Evolutionary conservation across 345 rosid genomes (phyloP).

Genomic region (Eucalyptus melliodora): DNA sequence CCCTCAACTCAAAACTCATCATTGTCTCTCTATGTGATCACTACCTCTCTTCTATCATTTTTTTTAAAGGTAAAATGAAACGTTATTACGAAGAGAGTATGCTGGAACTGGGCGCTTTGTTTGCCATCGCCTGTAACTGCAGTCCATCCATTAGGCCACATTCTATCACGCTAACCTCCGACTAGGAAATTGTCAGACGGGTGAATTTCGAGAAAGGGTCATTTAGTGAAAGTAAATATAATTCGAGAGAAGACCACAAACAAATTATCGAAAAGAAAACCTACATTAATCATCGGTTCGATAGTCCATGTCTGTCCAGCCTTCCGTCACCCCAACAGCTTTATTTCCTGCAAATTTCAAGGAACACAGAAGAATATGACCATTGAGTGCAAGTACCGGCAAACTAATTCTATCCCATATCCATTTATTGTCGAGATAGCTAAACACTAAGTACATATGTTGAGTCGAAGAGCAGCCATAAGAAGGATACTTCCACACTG

Average conservation of each 20-base stretch:
- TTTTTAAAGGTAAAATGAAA: not conserved
- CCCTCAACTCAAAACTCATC: not conserved
- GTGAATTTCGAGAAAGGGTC: not conserved
- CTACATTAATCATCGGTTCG: constrained; percentile 97
- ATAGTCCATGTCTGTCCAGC: constrained; percentile 95
- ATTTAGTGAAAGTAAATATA: not conserved
- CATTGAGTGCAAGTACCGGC: not conserved
- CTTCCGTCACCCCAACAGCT: constrained; percentile 89
- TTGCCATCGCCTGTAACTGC: constrained; percentile 90
- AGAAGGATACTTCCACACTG: constrained; percentile 75
- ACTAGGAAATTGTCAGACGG: not conserved
- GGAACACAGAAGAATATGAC: not conserved
- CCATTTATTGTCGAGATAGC: not conserved
- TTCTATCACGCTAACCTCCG: constrained; percentile 79
- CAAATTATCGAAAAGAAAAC: constrained; percentile 5
- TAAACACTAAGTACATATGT: not conserved
- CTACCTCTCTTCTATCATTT: not conserved
- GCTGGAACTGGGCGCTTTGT: constrained; percentile 95
- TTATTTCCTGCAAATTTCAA: constrained; percentile 69
- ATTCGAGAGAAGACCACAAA: not conserved
- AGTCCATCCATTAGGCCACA: constrained; percentile 99
- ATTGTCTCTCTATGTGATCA: not conserved
- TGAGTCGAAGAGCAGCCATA: not conserved
- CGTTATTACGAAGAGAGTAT: constrained; percentile 64
- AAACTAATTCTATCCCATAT: not conserved